phyloP scores from a whole-genome alignment of 768 basidiomycete species.

The Pleurotus eryngii region DNA sequence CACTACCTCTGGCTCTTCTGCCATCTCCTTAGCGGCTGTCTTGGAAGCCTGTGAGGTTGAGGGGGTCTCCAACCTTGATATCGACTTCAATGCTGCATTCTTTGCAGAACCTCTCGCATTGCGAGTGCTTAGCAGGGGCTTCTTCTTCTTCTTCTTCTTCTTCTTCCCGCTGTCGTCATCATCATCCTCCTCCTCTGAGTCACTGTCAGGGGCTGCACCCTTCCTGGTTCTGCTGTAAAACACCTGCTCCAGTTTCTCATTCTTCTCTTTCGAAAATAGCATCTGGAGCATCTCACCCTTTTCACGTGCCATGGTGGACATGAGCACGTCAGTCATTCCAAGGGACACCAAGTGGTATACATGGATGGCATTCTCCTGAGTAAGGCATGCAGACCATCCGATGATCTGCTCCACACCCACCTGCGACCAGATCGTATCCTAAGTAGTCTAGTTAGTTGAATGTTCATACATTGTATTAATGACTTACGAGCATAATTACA shows the following conservation, averaged over 20 bases:
- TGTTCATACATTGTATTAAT: not conserved
- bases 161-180: not conserved
- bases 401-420: slow-evolving; percentile 2
- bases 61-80: too few relatives aligned
- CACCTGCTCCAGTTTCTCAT: not conserved
- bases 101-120: not conserved
- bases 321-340: slow-evolving; percentile 4
- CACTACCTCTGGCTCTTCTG: too few relatives aligned
- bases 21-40: too few relatives aligned
- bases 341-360: slow-evolving; percentile 7
- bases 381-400: not conserved
- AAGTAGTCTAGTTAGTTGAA: not conserved
- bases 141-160: not conserved
- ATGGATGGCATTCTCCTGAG: slow-evolving; percentile 6
- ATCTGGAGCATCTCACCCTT: slow-evolving; percentile 1
- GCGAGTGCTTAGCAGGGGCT: not conserved
- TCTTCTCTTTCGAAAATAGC: not conserved
- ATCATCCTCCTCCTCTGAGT: not conserved
- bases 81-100: too few relatives aligned
- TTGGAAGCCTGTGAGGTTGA: too few relatives aligned
- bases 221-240: not conserved
- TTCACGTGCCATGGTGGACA: not conserved
- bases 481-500: slow-evolving; percentile 2
- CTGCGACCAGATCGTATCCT: slow-evolving; percentile 7
- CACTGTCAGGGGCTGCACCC: too few relatives aligned